Base-by-base conservation (phyloP, 495 filamentous ascomycete genomes). In the Talaromyces trachyspermus region DNA sequence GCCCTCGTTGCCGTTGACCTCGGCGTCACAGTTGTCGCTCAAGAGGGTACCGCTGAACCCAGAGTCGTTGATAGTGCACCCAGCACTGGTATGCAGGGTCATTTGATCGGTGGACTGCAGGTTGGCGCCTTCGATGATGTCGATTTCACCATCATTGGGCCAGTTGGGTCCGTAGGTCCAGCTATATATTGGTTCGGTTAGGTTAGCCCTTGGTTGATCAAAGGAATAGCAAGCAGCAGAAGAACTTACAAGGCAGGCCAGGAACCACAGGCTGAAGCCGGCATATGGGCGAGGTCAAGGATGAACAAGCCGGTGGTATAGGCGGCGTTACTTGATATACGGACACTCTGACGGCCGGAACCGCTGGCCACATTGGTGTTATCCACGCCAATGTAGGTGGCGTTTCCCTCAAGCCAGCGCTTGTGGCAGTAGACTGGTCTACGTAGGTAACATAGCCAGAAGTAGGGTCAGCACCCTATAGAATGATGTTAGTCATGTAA, bases 51-150 rank as follows among this genome's bases (percentile, higher is more conserved):
- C 68, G 5, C 51, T 55, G 42, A 72, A 64, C 40, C 76, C 79
- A 5, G 61, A 61, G 49, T 65, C 56, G 17, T 53, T 46, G 66
- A 85, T 78, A 22, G 61, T 60, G 69, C 84, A 89, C 38, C 69
- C 72, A 8, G 69, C 54, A 38, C 67, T 70, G 27, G 83, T 86
- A 69, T 87, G 83, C 4, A 86, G 70, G 32, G 81, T 76, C 71
- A 86, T 79, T 27, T 74, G 66, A 61, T 85, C 83, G 23, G 63
- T 62, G 26, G 64, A 54, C 11, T 67, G 58, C 20, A 63, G 55
- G 67, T 85, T 84, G 42, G 81, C 80, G 30, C 81, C 78, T 61
- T 88, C 84, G 64, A 89, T 82, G 38, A 88, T 73, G 48, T 88
- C 84, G 54, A 86, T 81, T 57, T 88, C 83, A 47, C 84, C 84